Evolutionary conservation across 1,139 yeast species (phyloP), one percentile per base, ranked within the genome.

Genomic region (Spencermartinsiella ligniputridi): DNA sequence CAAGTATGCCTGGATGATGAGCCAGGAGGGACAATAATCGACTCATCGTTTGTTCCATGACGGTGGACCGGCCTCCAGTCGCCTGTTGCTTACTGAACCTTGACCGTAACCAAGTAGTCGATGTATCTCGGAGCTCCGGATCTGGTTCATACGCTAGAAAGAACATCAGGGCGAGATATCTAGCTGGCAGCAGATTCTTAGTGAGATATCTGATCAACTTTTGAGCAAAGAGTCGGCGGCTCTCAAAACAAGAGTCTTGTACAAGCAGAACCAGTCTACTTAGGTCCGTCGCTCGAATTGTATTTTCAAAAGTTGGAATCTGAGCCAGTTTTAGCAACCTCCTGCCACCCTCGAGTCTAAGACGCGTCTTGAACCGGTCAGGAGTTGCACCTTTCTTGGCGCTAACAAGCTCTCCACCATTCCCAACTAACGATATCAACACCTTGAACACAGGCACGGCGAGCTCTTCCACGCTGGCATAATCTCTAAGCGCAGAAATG

Each of bases 101-200:
- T 1, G 94, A 82, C 40, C 73, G 71, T 5, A 87, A 72, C 96
- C 96, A 88, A n/a, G 82, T 82, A 20, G 72, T 70, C 0, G 79
- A 75, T 38, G 75, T 76, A 1, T 66, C 63, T 51, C 72, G 76
- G 38, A 86, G 59, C 2, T 67, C 67, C 2, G 55, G 55, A 34
- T 76, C 72, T 0, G 92, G 89, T 56, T 90, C 97, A 57, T 79
- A 80, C 0, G 94, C 95, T 54, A 78, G 72, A 60, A 86, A 83
- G 58, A 84, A 87, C 1, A 85, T 68, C 16, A 87, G 61, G 0
- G 88, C 79, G 36, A 85, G 60, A 56, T 81, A 88, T 49, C 80
- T 74, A 8, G 20, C 19, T 0, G 94, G 78, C 3, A 88, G 71
- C 8, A 62, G 53, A 45, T 75, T 79, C 33, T 68, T 62, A 15